Conservation (phyloP, 305 asterid genomes). For the Fraxinus floribunda region DNA sequence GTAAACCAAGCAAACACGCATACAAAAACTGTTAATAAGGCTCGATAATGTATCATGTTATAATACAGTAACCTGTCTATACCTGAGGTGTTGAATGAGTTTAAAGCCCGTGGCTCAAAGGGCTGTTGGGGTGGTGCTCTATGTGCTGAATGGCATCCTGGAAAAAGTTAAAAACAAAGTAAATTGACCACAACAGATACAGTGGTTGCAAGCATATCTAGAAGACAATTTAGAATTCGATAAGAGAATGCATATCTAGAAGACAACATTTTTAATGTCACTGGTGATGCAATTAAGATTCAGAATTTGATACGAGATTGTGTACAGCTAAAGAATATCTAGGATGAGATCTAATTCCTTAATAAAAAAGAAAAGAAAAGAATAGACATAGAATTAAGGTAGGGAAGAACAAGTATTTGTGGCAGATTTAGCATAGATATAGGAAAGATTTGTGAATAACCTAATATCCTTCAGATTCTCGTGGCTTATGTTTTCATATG, state of each 20-base stretch:
- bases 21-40: constrained; percentile 29
- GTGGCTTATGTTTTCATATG: constrained; percentile 33
- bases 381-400: neutral
- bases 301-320: constrained; percentile 34
- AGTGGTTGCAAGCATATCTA: constrained; percentile 49
- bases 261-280: constrained; percentile 29
- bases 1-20: constrained; percentile 21
- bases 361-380: constrained; percentile 17
- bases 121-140: constrained; percentile 46
- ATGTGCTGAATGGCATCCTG: constrained; percentile 29
- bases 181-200: constrained; percentile 28
- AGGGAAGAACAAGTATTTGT: constrained; percentile 13
- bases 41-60: constrained; percentile 21
- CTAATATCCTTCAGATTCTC: constrained; percentile 44
- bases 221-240: constrained; percentile 27
- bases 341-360: constrained; percentile 49
- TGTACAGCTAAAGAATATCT: constrained; percentile 66
- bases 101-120: constrained; percentile 57
- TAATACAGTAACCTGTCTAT: constrained; percentile 41
- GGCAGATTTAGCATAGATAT: constrained; percentile 51
- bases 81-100: constrained; percentile 27
- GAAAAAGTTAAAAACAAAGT: constrained; percentile 13
- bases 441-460: constrained; percentile 41
- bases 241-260: constrained; percentile 38
- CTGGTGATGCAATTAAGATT: constrained; percentile 58